phyloP scores from a whole-genome alignment of 2,329 filamentous ascomycete genomes.

The Cladophialophora psammophila region DNA sequence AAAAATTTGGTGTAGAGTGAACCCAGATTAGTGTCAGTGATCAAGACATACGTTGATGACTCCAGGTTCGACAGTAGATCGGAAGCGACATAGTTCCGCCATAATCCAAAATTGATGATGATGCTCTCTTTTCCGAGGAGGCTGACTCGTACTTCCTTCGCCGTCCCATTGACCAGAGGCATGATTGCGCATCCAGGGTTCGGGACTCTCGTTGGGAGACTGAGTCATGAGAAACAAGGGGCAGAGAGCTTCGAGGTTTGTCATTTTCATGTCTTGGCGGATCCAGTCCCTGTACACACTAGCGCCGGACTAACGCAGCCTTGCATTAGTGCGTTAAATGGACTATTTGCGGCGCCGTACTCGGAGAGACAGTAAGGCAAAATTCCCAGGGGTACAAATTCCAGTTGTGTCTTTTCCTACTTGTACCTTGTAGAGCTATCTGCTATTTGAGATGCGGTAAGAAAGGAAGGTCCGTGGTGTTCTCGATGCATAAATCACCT shows the following conservation, averaged over 20 bases:
- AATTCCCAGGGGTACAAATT: background rate
- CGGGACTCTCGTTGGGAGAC: background rate
- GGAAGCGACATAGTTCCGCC: slow-evolving; percentile 78
- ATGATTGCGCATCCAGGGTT: slow-evolving; percentile 26
- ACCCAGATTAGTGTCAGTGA: slow-evolving; percentile 93
- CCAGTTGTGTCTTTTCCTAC: no score
- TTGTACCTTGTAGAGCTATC: background rate
- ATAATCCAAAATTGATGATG: slow-evolving; percentile 88
- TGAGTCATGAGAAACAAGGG: slow-evolving; percentile 3
- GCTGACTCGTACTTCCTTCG: slow-evolving; percentile 61
- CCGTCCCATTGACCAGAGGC: slow-evolving; percentile 35
- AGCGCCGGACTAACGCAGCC: slow-evolving; percentile 25
- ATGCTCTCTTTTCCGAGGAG: slow-evolving; percentile 92
- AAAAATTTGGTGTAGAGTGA: slow-evolving; percentile 83
- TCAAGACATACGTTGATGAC: slow-evolving; percentile 92
- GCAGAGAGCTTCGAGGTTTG: slow-evolving; percentile 22
- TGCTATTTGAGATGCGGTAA: background rate
- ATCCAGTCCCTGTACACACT: background rate
- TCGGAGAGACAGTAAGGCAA: background rate
- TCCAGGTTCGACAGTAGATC: slow-evolving; percentile 79
- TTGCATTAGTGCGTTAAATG: slow-evolving; percentile 10
- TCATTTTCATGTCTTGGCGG: slow-evolving; percentile 36
- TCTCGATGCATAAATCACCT: background rate
- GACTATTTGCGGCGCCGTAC: background rate
- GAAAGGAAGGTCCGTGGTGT: background rate